Evolutionary conservation across 331 rosid species (phyloP), one percentile per base, ranked within the genome.

Genomic region (Ulmus americana): DNA sequence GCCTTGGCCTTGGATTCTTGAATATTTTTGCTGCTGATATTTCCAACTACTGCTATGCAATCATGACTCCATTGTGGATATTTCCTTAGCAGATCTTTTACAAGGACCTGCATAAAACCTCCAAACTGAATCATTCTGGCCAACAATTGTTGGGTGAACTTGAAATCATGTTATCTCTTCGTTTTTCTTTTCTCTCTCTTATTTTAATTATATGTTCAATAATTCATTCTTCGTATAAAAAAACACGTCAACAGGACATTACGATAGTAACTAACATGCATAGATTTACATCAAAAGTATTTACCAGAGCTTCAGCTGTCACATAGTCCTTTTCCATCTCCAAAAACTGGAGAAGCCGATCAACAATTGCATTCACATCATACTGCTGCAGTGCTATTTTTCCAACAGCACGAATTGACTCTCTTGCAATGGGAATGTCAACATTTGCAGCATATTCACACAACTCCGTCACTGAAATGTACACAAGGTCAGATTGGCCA

Each of bases 31-130:
- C 97, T 87, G 84, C 99, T 94, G 77, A 94, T 94, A 74, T 88
- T 90, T 63, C 99, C 99, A 71, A 94, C 99, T 54, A 94, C 99
- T 40, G 99, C 97, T 69, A 94, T 94, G 82, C 99, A 94, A 84
- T 94, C 97, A 43, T 90, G 99, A 82, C 99, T 94, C 99, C 99
- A 94, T 58, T 94, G 99, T 62, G 99, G 99, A 84, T 94, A 94
- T 68, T 94, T 94, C 79, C 99, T 80, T 3, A 94, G 77, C 58
- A 94, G 85, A 87, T 94, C 96, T 84, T 94, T 94, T 56, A 94
- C 99, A 73, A 94, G 99, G 55, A 94, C 99, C 99, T 94, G 81
- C 64, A 74, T 46, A 56, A 69, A 57, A 73, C 77, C 72, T 65
- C 59, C 63, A 62, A 70, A 63, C 59, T 70, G 62, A 46, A 69